These are phyloP conservation scores for Aspergillus coremiiformis DNA, from an alignment of 495 filamentous ascomycete species.

Conservation along the genomic window DNA sequence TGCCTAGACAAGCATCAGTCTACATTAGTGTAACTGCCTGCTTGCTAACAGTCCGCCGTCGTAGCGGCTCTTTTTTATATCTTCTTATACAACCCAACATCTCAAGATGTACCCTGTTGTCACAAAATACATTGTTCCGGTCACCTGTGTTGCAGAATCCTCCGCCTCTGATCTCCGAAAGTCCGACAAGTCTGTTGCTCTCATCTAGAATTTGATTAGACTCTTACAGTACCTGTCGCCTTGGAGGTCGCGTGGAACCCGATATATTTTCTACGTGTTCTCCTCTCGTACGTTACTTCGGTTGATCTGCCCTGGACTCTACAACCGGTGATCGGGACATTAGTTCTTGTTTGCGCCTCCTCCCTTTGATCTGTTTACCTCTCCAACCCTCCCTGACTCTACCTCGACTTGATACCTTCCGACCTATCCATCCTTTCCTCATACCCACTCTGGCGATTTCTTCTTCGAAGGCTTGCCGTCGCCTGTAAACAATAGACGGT, in stretches of 20 bases:
- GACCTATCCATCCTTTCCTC: slow-evolving; percentile 5
- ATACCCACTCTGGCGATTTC: slow-evolving; percentile 27
- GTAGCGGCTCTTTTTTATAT: slow-evolving; percentile 19
- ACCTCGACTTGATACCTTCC: too few species aligned
- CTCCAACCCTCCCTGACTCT: neutral
- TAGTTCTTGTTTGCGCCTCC: slow-evolving; percentile 12
- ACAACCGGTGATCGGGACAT: slow-evolving; percentile 23
- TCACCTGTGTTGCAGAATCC: slow-evolving; percentile 25
- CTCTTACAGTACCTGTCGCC: slow-evolving; percentile 9
- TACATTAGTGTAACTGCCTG: slow-evolving; percentile 14
- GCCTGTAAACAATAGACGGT: slow-evolving; percentile 40
- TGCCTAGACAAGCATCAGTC: slow-evolving; percentile 19
- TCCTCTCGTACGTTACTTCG: slow-evolving; percentile 13
- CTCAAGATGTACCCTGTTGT: slow-evolving; percentile 31
- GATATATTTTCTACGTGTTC: slow-evolving; percentile 9
- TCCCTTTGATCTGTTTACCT: slow-evolving; percentile 1
- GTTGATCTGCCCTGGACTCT: slow-evolving; percentile 20
- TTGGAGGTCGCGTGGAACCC: slow-evolving; percentile 10
- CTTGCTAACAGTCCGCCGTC: slow-evolving; percentile 20
- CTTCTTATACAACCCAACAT: slow-evolving; percentile 8
- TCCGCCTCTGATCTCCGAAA: slow-evolving; percentile 19
- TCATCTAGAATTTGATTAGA: slow-evolving; percentile 16
- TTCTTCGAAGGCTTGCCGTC: slow-evolving; percentile 40
- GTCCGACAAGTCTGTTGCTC: slow-evolving; percentile 19
- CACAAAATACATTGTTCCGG: slow-evolving; percentile 23